These are phyloP conservation scores for Arabidopsis lyrata DNA, from an alignment of 441 rosid species.

Conservation along the genomic window DNA sequence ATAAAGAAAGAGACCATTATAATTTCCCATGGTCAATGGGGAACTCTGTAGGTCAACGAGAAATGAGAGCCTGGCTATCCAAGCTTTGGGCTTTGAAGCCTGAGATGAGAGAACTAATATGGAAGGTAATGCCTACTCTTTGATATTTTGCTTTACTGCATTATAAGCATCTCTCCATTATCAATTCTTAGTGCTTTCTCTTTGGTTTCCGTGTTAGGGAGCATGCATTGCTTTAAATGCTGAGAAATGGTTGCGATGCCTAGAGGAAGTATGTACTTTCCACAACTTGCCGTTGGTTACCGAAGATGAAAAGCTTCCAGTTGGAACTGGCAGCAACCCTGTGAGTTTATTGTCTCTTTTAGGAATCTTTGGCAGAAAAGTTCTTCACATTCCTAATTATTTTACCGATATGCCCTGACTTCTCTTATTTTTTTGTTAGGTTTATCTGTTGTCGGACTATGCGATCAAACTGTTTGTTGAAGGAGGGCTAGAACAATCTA, in stretches of 20 bases:
- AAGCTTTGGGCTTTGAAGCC: slow-evolving; percentile 88
- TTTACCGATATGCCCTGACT: slow-evolving; percentile 31
- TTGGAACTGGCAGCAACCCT: slow-evolving; percentile 97
- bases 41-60: slow-evolving; percentile 92
- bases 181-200: slow-evolving; percentile 14
- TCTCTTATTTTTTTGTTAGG: slow-evolving; percentile 57
- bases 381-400: not conserved
- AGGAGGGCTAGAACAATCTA: slow-evolving; percentile 82
- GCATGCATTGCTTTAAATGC: slow-evolving; percentile 90
- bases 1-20: slow-evolving; percentile 88
- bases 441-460: slow-evolving; percentile 76
- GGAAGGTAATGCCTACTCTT: slow-evolving; percentile 69
- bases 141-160: not conserved
- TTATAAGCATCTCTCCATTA: slow-evolving; percentile 18
- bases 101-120: slow-evolving; percentile 77
- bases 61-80: slow-evolving; percentile 91
- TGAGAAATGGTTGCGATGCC: slow-evolving; percentile 85
- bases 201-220: slow-evolving; percentile 60
- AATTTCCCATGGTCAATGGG: slow-evolving; percentile 88
- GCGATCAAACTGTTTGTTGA: slow-evolving; percentile 87
- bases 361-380: slow-evolving; percentile 10
- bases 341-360: slow-evolving; percentile 52
- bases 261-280: slow-evolving; percentile 72
- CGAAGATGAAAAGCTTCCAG: slow-evolving; percentile 89
- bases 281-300: slow-evolving; percentile 69